Conservation (phyloP, 345 rosid species). For the Raphanus sativus region DNA sequence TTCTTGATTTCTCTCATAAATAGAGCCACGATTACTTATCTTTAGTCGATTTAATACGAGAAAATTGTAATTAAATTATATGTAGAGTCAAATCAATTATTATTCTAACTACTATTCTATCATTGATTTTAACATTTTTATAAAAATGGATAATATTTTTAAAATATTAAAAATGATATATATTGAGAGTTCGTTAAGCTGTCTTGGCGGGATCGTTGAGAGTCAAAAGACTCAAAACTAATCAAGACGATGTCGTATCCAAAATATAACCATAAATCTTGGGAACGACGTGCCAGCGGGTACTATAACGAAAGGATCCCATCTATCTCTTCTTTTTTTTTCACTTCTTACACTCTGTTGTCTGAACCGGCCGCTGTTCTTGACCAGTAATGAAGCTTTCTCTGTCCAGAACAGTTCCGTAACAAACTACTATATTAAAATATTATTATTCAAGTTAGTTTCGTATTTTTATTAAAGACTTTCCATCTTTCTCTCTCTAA, state of each 20-base stretch:
- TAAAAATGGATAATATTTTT: background rate
- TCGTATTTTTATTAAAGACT: conserved; percentile 12
- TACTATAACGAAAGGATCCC: conserved; percentile 29
- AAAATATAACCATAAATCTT: conserved; percentile 15
- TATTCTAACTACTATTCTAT: background rate
- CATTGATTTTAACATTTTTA: background rate
- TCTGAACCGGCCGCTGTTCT: conserved; percentile 35
- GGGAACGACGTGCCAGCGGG: conserved; percentile 37
- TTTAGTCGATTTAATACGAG: background rate
- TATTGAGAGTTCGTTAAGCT: conserved; percentile 1
- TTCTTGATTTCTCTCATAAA: background rate
- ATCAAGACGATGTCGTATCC: conserved; percentile 13
- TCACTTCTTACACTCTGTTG: conserved; percentile 5
- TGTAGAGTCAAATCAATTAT: background rate
- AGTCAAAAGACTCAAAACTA: conserved; percentile 21
- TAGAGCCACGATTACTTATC: background rate
- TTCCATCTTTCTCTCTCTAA: conserved; percentile 33
- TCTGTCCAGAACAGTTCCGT: conserved; percentile 24
- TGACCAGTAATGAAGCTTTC: conserved; percentile 31
- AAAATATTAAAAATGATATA: background rate
- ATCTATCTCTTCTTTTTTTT: background rate
- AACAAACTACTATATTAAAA: conserved; percentile 9
- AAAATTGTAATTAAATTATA: background rate
- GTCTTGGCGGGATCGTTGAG: conserved; percentile 27
- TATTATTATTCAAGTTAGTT: conserved; percentile 23